Percentiles rank a stretch among this genome's conserved stretches.
phyloP scores from a whole-genome alignment of 129 eudicot genomes.

The Apium graveolens region DNA sequence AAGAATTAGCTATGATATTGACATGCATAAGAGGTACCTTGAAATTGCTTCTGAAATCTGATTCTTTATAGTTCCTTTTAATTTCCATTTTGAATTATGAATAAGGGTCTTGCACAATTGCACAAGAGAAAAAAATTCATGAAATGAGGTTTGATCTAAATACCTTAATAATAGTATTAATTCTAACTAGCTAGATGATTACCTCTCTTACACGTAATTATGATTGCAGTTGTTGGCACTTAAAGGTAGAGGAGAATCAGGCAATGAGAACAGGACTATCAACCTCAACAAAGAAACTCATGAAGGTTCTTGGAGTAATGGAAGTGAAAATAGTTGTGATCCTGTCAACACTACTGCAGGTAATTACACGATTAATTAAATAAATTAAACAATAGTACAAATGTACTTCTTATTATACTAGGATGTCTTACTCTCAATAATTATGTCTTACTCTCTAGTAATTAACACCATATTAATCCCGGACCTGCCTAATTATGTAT shows the following conservation, averaged over 20 bases:
- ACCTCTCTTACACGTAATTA: not conserved
- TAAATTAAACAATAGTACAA: not conserved
- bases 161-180: not conserved
- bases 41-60: not conserved
- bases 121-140: not conserved
- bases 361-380: not conserved
- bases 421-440: not conserved
- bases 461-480: not conserved
- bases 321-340: slow-evolving; percentile 75
- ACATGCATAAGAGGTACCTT: not conserved
- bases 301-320: slow-evolving; percentile 84
- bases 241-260: slow-evolving; percentile 59
- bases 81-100: not conserved
- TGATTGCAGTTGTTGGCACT: slow-evolving; percentile 45
- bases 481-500: slow-evolving; percentile 9
- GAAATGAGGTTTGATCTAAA: not conserved
- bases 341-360: slow-evolving; percentile 31
- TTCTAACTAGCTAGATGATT: not conserved
- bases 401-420: not conserved
- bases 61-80: not conserved
- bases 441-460: not conserved
- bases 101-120: not conserved
- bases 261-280: slow-evolving; percentile 44
- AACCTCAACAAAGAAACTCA: slow-evolving; percentile 79
- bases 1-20: not conserved